phyloP scores from a whole-genome alignment of 208 protist genomes.

The Wallacemonas sp. region DNA sequence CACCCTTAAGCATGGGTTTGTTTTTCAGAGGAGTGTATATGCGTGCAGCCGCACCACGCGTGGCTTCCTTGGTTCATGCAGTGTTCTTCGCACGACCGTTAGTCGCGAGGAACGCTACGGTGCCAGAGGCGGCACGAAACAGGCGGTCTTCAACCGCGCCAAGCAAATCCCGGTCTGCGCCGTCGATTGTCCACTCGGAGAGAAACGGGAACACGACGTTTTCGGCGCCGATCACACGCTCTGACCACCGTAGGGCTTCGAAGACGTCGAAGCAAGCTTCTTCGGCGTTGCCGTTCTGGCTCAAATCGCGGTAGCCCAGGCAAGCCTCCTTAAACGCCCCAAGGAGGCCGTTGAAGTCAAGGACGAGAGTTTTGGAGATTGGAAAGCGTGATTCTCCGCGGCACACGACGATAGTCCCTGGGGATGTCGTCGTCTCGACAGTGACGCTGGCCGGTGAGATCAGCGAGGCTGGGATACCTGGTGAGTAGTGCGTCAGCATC shows the following conservation, averaged over 20 bases:
- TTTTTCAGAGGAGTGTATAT: background rate
- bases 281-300: constrained; percentile 35
- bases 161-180: constrained; percentile 50
- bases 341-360: constrained; percentile 76
- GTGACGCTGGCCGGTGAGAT: constrained; percentile 60
- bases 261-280: constrained; percentile 84
- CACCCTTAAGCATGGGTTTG: background rate
- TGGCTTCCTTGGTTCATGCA: too few relatives aligned
- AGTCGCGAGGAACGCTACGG: constrained; percentile 29
- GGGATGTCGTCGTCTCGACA: background rate
- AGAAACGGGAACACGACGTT: constrained; percentile 83
- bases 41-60: too few relatives aligned
- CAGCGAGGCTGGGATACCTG: constrained; percentile 65
- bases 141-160: constrained; percentile 87
- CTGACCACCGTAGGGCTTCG: constrained; percentile 81
- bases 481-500: constrained; percentile 92
- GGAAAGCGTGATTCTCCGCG: constrained; percentile 19
- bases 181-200: constrained; percentile 65
- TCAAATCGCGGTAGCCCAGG: constrained; percentile 71
- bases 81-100: too few relatives aligned
- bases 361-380: constrained; percentile 45
- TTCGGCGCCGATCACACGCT: constrained; percentile 53
- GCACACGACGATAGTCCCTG: constrained; percentile 17
- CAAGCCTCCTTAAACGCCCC: constrained; percentile 25
- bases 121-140: constrained; percentile 88